Evolutionary conservation across 2,329 filamentous ascomycete species (phyloP).

Genomic region (Rachicladosporium sp.): DNA sequence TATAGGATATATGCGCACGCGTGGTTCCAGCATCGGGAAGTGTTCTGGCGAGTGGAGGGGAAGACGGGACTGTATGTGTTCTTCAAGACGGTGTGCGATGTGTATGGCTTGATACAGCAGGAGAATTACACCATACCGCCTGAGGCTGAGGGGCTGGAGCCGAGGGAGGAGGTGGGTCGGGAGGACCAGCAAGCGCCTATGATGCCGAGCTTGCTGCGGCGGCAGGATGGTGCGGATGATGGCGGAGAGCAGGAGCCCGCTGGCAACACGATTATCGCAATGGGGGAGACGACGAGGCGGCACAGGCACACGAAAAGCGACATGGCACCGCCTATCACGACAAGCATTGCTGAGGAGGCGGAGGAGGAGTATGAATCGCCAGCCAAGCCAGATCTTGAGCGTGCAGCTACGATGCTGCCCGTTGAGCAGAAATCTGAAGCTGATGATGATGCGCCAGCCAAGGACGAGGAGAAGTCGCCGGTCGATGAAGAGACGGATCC

Average conservation of each 20-base stretch:
- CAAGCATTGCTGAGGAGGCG: slow-evolving; percentile 72
- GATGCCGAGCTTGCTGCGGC: slow-evolving; percentile 23
- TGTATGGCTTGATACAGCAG: slow-evolving; percentile 75
- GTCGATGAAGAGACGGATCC: slow-evolving; percentile 3
- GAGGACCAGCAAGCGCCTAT: slow-evolving; percentile 7
- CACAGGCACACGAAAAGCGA: slow-evolving; percentile 75
- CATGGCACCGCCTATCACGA: slow-evolving; percentile 59
- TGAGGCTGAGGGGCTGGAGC: slow-evolving; percentile 76
- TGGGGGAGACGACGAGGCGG: slow-evolving; percentile 61
- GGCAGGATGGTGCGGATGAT: slow-evolving; percentile 15
- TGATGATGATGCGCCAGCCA: slow-evolving; percentile 6
- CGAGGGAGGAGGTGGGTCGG: slow-evolving; percentile 9
- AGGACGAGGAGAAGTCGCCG: slow-evolving; percentile 3
- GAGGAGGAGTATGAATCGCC: slow-evolving; percentile 36
- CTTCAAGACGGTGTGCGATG: slow-evolving; percentile 94
- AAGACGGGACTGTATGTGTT: slow-evolving; percentile 89
- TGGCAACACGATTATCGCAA: slow-evolving; percentile 37
- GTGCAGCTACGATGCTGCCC: slow-evolving; percentile 13
- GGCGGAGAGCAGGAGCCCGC: slow-evolving; percentile 16
- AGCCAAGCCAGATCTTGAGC: slow-evolving; percentile 15
- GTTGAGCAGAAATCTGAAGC: slow-evolving; percentile 5
- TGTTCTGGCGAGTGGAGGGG: slow-evolving; percentile 88
- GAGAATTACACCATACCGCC: slow-evolving; percentile 94
- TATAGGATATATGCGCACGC: slow-evolving; percentile 97
- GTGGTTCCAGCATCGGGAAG: slow-evolving; percentile 92